Evolutionary conservation across 345 rosid genomes (phyloP).

Genomic region (Eucalyptus shirleyi): DNA sequence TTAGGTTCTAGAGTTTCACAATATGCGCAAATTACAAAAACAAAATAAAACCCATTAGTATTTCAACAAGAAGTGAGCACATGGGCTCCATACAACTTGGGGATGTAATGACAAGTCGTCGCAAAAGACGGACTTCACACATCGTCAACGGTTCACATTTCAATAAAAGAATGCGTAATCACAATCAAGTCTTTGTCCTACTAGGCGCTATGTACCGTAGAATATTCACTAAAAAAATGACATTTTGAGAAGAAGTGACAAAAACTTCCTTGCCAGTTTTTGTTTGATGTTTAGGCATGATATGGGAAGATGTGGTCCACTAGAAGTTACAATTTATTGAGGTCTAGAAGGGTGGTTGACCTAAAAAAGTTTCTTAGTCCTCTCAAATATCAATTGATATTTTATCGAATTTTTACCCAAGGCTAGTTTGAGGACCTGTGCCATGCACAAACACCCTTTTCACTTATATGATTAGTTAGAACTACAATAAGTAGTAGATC

Average conservation of each 20-base stretch:
- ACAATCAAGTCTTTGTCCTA: background rate
- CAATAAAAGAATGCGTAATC: background rate
- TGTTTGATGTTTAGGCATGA: background rate
- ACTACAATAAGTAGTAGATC: no score
- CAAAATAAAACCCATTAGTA: background rate
- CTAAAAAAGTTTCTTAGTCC: background rate
- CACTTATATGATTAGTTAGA: no score
- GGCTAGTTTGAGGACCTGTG: background rate
- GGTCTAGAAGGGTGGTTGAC: background rate
- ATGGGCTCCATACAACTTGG: background rate
- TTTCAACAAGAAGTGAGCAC: background rate
- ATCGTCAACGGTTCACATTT: background rate
- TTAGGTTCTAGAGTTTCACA: background rate
- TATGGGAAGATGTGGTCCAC: background rate
- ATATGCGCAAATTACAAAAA: rapidly evolving
- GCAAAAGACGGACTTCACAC: background rate
- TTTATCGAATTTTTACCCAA: background rate
- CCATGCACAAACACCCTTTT: background rate
- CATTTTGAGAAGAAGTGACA: background rate
- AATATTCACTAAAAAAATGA: background rate
- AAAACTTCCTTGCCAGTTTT: background rate
- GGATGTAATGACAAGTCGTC: background rate
- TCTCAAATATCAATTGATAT: background rate
- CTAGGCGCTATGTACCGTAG: background rate
- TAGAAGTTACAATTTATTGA: background rate